Evolutionary conservation across 805 yeast genomes (phyloP).

Genomic region (Saccharomycopsis sp.): DNA sequence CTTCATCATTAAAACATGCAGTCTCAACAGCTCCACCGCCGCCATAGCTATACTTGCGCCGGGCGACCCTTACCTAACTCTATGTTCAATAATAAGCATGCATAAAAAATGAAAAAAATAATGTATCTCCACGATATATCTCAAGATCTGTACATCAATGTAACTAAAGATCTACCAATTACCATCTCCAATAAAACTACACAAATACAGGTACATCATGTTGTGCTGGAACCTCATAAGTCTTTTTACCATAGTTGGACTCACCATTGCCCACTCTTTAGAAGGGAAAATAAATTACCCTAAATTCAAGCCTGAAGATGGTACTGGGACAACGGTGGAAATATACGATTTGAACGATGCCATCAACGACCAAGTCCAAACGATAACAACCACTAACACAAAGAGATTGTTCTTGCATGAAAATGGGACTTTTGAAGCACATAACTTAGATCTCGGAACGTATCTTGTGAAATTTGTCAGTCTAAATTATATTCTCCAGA

Average conservation of each 20-base stretch:
- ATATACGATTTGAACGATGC: background rate
- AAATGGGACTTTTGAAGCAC: constrained; percentile 12
- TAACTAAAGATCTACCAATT: no score
- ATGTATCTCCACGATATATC: background rate
- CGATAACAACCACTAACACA: background rate
- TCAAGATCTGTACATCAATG: background rate
- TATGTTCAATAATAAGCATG: background rate
- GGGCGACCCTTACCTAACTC: background rate
- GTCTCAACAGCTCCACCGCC: no score
- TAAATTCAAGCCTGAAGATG: background rate
- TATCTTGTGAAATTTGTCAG: constrained; percentile 13
- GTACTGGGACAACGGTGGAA: background rate
- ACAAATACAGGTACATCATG: background rate
- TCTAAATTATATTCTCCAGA: constrained; percentile 9
- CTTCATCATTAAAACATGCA: no score
- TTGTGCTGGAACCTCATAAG: background rate
- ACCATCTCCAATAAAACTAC: no score
- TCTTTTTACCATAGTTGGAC: background rate
- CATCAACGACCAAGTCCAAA: background rate
- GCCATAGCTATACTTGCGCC: no score
- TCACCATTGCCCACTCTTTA: background rate
- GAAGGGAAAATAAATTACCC: background rate
- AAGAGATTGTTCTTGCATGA: background rate
- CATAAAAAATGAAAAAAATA: background rate
- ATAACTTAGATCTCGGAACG: constrained; percentile 7